Evolutionary conservation across 129 eudicot genomes (phyloP).

Genomic region (Arctium minus): DNA sequence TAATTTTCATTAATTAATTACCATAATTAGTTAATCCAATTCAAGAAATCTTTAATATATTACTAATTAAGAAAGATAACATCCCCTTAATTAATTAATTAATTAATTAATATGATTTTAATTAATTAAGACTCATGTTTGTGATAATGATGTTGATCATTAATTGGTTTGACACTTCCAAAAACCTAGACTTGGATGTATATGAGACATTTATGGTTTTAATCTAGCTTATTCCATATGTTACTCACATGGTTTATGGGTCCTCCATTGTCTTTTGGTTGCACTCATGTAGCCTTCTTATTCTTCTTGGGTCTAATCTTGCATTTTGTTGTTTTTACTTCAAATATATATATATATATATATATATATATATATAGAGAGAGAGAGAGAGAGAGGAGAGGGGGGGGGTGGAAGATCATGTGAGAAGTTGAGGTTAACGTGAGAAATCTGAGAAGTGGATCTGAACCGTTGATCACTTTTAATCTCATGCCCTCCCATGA

Average conservation of each 20-base stretch:
- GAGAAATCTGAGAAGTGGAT: no score
- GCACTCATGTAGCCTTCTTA: constrained; percentile 9
- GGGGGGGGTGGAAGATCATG: no score
- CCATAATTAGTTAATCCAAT: not conserved
- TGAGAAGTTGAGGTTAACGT: no score
- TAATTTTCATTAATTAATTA: not conserved
- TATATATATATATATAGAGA: no score
- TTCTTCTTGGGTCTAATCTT: not conserved
- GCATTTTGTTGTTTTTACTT: constrained; percentile 3
- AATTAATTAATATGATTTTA: not conserved
- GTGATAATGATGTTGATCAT: not conserved
- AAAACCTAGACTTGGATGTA: not conserved
- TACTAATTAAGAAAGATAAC: not conserved
- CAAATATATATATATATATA: not conserved
- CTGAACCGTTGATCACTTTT: no score
- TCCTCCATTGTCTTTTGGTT: constrained; percentile 11
- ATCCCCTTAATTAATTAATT: not conserved
- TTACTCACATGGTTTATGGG: constrained; percentile 22
- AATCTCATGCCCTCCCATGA: no score
- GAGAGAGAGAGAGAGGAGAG: no score
- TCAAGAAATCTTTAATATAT: not conserved
- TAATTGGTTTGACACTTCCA: not conserved
- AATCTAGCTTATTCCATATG: constrained; percentile 3
- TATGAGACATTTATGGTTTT: not conserved
- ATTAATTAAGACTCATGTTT: not conserved